These are phyloP conservation scores for Boechera retrofracta DNA, from an alignment of 345 rosid species.

Conservation along the genomic window DNA sequence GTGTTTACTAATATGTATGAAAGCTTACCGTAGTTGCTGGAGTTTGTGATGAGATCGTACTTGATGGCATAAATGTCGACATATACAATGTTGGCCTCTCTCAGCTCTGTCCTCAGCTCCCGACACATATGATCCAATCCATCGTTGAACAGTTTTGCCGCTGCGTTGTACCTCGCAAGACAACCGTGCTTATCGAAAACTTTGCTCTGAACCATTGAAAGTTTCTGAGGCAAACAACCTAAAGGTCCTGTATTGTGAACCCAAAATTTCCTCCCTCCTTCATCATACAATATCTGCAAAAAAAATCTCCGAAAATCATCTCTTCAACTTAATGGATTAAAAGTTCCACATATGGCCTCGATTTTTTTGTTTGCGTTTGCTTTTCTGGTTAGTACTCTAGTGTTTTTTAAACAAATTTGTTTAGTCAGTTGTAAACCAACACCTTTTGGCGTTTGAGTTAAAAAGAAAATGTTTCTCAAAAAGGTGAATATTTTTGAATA, in stretches of 20 bases:
- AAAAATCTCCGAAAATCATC: background rate
- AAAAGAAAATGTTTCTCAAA: background rate
- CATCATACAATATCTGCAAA: slow-evolving; percentile 56
- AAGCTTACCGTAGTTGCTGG: slow-evolving; percentile 59
- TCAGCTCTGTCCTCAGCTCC: slow-evolving; percentile 55
- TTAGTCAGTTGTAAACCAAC: background rate
- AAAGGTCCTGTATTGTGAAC: slow-evolving; percentile 89
- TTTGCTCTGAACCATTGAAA: slow-evolving; percentile 53
- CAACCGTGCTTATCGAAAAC: slow-evolving; percentile 65
- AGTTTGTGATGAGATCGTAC: slow-evolving; percentile 69
- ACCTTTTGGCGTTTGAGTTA: too few relatives aligned
- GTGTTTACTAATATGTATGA: background rate
- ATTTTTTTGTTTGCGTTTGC: too few relatives aligned
- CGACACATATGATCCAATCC: slow-evolving; percentile 55
- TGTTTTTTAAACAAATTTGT: background rate
- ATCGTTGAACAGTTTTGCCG: slow-evolving; percentile 69
- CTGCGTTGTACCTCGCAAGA: slow-evolving; percentile 60
- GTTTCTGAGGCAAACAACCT: slow-evolving; percentile 91
- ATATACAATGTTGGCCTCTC: slow-evolving; percentile 63
- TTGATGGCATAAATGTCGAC: slow-evolving; percentile 77
- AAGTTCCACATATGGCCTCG: background rate
- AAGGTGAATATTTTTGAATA: background rate
- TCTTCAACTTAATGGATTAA: background rate
- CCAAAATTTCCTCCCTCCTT: slow-evolving; percentile 88
- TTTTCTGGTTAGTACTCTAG: background rate